Evolutionary conservation across 2,329 filamentous ascomycete species (phyloP).

Genomic region (Pseudohalonectria lignicola): DNA sequence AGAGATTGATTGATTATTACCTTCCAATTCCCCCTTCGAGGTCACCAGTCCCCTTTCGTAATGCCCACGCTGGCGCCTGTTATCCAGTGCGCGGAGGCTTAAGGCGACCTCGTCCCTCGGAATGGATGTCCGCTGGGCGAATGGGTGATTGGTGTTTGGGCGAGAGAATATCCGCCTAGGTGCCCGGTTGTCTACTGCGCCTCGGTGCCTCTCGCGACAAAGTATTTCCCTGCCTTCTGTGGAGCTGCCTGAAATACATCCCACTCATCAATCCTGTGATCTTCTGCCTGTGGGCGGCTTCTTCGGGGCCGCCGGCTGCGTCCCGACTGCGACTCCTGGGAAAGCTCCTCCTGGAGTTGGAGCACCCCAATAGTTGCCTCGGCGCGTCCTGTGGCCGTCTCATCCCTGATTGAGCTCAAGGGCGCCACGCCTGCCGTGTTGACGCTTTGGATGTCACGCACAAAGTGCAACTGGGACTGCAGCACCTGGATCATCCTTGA

Average conservation of each 20-base stretch:
- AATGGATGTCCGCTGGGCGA: too few species aligned
- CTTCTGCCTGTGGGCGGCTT: constrained; percentile 19
- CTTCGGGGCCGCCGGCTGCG: constrained; percentile 34
- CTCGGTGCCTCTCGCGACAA: constrained; percentile 72
- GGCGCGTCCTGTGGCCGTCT: constrained; percentile 44
- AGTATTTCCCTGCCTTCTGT: constrained; percentile 59
- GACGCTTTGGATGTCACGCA: constrained; percentile 73
- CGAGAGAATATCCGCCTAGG: too few species aligned
- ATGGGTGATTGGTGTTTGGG: too few species aligned
- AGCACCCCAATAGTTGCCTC: constrained; percentile 50
- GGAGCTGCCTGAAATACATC: constrained; percentile 57
- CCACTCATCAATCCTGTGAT: constrained; percentile 40
- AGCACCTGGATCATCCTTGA: constrained; percentile 62
- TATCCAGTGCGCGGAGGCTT: too few species aligned
- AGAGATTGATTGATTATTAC: too few species aligned
- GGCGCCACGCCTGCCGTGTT: constrained; percentile 65
- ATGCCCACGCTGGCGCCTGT: too few species aligned
- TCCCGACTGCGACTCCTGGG: constrained; percentile 50
- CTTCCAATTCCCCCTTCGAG: too few species aligned
- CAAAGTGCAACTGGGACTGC: constrained; percentile 77
- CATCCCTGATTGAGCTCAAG: constrained; percentile 70
- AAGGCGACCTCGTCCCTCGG: too few species aligned
- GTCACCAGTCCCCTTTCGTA: too few species aligned
- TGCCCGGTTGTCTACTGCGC: too few species aligned
- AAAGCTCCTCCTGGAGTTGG: constrained; percentile 43